Conservation (phyloP, 495 filamentous ascomycete species). For the Penicillium cosmopolitanum region DNA sequence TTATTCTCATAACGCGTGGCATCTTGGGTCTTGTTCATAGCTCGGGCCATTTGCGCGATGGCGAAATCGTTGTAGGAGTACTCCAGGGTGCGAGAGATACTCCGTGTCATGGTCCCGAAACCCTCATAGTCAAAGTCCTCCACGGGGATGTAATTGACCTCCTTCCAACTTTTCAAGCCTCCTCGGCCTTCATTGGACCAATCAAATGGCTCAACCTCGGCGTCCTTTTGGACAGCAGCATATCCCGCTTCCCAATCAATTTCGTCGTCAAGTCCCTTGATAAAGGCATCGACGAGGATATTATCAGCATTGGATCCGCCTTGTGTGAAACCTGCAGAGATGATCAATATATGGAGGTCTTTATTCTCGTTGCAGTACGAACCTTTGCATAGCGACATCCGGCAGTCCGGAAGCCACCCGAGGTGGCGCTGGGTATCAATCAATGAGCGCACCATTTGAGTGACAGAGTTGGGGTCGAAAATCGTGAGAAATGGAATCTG, state of each 20-base stretch:
- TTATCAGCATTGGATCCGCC: conserved; percentile 79
- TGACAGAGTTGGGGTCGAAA: conserved; percentile 62
- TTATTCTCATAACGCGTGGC: conserved; percentile 62
- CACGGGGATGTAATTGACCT: conserved; percentile 68
- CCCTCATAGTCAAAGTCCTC: conserved; percentile 71
- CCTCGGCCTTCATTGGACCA: conserved; percentile 77
- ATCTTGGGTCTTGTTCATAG: conserved; percentile 59
- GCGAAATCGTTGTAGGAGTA: conserved; percentile 75
- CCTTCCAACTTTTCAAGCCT: conserved; percentile 70
- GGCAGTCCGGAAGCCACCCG: conserved; percentile 68
- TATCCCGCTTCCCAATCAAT: conserved; percentile 74
- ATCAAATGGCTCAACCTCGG: conserved; percentile 67
- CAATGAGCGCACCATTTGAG: conserved; percentile 67
- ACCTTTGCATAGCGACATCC: conserved; percentile 74
- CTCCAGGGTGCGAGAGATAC: conserved; percentile 72
- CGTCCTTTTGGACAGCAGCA: conserved; percentile 67
- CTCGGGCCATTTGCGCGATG: conserved; percentile 55
- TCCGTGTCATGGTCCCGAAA: conserved; percentile 71
- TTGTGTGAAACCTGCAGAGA: conserved; percentile 54
- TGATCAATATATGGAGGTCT: neutral
- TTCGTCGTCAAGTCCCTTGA: conserved; percentile 65
- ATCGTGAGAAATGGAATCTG: conserved; percentile 68
- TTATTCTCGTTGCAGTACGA: conserved; percentile 2
- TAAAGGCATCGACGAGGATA: conserved; percentile 73
- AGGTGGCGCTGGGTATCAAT: conserved; percentile 74